Evolutionary conservation across 345 rosid species (phyloP).

Genomic region (Nasturtium officinale): DNA sequence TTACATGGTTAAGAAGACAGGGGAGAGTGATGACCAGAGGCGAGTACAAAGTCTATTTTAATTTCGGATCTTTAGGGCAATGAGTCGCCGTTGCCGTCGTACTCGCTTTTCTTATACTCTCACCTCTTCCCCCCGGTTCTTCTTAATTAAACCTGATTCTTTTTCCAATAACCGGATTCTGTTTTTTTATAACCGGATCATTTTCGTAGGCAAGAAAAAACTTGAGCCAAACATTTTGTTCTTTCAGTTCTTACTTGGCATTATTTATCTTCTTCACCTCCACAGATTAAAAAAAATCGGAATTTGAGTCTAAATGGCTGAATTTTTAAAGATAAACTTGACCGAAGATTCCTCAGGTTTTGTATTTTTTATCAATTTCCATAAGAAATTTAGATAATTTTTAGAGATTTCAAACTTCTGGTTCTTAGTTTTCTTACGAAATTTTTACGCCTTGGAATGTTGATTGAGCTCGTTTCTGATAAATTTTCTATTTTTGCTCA

Average conservation of each 20-base stretch:
- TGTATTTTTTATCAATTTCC: neutral
- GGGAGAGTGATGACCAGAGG: slow-evolving; percentile 22
- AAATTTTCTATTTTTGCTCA: neutral
- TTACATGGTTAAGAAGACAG: slow-evolving; percentile 30
- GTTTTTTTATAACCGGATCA: slow-evolving; percentile 7
- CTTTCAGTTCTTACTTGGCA: neutral
- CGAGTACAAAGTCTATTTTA: slow-evolving; percentile 34
- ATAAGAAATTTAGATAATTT: neutral
- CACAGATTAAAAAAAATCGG: slow-evolving; percentile 3
- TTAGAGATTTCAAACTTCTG: neutral
- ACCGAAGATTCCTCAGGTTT: slow-evolving; percentile 13
- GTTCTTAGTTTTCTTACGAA: slow-evolving; percentile 21
- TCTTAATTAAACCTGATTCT: neutral
- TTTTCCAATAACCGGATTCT: slow-evolving; percentile 4
- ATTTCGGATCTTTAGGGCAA: slow-evolving; percentile 17
- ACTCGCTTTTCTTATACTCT: slow-evolving; percentile 42
- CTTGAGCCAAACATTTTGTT: slow-evolving; percentile 28
- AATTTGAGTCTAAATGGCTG: neutral
- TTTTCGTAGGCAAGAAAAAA: neutral
- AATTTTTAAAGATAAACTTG: neutral
- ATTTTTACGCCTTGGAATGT: slow-evolving; percentile 9
- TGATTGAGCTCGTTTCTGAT: slow-evolving; percentile 1
- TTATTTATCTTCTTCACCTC: neutral
- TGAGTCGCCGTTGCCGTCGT: slow-evolving; percentile 2
- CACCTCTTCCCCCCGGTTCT: slow-evolving; percentile 18